Conservation (phyloP, 352 stramenopile genomes). For the Phytophthora capsici region DNA sequence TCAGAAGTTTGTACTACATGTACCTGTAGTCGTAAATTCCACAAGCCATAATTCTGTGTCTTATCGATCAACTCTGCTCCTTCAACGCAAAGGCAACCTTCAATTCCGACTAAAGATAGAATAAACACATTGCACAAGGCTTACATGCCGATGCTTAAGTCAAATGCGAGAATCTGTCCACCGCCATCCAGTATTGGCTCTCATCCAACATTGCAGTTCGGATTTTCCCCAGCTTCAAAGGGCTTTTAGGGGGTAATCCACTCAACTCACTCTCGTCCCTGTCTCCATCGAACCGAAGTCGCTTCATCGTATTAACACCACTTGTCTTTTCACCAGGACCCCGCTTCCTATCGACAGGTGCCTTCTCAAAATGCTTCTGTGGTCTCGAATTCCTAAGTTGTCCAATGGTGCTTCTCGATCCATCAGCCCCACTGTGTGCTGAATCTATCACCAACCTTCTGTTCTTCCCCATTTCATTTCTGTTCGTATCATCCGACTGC, state of each 20-base stretch:
- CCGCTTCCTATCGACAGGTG: neutral
- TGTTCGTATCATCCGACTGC: neutral
- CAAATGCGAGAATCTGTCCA: constrained; percentile 31
- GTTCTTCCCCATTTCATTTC: neutral
- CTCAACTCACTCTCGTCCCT: constrained; percentile 5
- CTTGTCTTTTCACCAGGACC: neutral
- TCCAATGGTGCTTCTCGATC: neutral
- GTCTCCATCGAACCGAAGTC: constrained; percentile 3
- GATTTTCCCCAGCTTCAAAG: constrained; percentile 19
- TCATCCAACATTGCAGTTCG: constrained; percentile 16
- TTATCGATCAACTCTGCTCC: no score
- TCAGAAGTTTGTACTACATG: no score
- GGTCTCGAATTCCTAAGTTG: neutral
- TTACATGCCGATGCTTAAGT: no score
- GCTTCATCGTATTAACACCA: constrained; percentile 7
- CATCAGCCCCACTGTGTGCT: neutral
- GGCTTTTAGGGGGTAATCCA: constrained; percentile 20
- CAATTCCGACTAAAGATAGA: no score
- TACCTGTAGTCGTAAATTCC: no score
- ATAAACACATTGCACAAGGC: no score
- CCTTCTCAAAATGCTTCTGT: no score
- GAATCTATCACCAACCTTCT: no score
- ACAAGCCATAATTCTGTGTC: no score
- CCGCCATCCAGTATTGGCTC: constrained; percentile 26
- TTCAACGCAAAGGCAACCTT: no score